Conservation (phyloP, 192 early-diverging fungal species). For the Coemansia sp. region DNA sequence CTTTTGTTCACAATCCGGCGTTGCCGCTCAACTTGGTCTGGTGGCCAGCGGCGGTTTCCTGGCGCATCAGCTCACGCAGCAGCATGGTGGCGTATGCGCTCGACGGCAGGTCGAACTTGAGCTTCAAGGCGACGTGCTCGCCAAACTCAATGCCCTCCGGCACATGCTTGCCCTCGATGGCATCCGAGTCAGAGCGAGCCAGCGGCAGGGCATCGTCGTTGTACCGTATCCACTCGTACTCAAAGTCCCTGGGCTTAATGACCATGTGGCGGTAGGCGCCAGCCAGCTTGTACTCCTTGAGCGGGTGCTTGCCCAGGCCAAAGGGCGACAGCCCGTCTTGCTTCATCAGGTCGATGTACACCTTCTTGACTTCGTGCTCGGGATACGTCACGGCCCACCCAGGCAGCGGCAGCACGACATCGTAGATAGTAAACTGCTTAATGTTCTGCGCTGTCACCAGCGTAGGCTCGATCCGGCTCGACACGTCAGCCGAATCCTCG, state of each 20-base stretch:
- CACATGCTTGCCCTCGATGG: constrained; percentile 54
- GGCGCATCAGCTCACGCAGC: constrained; percentile 83
- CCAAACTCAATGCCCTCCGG: constrained; percentile 61
- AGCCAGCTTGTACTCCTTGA: constrained; percentile 64
- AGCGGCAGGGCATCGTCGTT: constrained; percentile 62
- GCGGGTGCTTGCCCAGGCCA: constrained; percentile 60
- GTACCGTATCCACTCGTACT: constrained; percentile 68
- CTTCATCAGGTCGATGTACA: constrained; percentile 73
- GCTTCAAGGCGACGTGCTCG: constrained; percentile 67
- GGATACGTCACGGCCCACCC: constrained; percentile 83
- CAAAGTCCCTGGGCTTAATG: constrained; percentile 61
- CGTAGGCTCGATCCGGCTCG: constrained; percentile 32
- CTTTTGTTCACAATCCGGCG: neutral
- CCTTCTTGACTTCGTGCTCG: constrained; percentile 63
- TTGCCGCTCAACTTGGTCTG: constrained; percentile 50
- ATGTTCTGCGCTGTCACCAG: constrained; percentile 71
- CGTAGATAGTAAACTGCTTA: constrained; percentile 72
- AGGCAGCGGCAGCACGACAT: constrained; percentile 92
- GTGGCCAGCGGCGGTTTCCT: constrained; percentile 61
- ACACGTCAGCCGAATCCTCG: constrained; percentile 33
- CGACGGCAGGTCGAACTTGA: constrained; percentile 76
- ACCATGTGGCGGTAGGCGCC: constrained; percentile 71
- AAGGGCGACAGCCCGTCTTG: constrained; percentile 71
- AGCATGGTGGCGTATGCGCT: constrained; percentile 97
- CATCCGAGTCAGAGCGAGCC: constrained; percentile 66